These are phyloP conservation scores for Kurtzmaniella quercitrusa DNA, from an alignment of 1,139 yeast genomes.

Conservation along the genomic window DNA sequence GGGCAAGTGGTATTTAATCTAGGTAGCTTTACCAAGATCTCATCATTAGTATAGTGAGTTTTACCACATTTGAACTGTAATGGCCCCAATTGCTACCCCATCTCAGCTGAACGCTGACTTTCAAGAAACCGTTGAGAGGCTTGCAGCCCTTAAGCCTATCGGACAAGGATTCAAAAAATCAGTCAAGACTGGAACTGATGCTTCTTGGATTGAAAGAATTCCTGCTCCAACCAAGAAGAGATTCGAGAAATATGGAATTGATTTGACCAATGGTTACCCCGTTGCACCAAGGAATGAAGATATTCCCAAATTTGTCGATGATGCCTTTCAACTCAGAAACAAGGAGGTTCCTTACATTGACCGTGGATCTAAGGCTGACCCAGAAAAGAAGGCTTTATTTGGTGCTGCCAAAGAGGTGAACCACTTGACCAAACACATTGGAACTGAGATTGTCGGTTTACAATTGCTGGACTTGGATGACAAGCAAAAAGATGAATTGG, in stretches of 20 bases:
- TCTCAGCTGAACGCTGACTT: constrained; percentile 10
- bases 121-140: constrained; percentile 13
- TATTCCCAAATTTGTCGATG: constrained; percentile 39
- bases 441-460: constrained; percentile 43
- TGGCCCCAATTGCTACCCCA: constrained; percentile 2
- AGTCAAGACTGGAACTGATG: constrained; percentile 4
- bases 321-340: constrained; percentile 32
- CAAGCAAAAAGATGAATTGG: constrained; percentile 46
- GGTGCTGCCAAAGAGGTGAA: constrained; percentile 39
- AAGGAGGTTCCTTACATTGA: constrained; percentile 28
- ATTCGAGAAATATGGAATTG: constrained; percentile 30
- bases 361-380: constrained; percentile 37
- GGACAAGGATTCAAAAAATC: constrained; percentile 10
- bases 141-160: constrained; percentile 15
- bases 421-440: constrained; percentile 35
- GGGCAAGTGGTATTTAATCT: not conserved
- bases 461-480: constrained; percentile 38
- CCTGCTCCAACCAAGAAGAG: constrained; percentile 31
- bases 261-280: constrained; percentile 41
- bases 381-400: constrained; percentile 38
- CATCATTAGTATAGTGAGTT: not conserved
- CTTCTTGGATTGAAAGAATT: constrained; percentile 13
- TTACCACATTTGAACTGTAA: not conserved
- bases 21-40: not conserved
- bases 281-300: constrained; percentile 16